Base-by-base conservation (phyloP, 345 rosid genomes). In the Xanthoceras sorbifolium region DNA sequence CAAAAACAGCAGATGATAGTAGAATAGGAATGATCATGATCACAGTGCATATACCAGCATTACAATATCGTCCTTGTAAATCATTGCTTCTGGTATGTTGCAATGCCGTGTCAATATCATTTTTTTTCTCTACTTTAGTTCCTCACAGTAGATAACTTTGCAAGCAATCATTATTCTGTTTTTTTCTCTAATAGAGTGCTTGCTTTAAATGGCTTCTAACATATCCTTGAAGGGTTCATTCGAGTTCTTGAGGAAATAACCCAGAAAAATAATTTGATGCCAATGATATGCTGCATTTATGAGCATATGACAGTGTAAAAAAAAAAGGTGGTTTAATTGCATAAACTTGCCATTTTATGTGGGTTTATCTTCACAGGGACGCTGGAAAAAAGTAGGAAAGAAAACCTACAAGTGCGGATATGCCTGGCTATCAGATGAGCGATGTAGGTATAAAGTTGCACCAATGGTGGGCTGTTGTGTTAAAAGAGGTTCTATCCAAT, bases 401-500 rank as follows among this genome's bases (percentile, higher is more conserved):
- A n/a, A n/a, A n/a, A n/a, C n/a, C n/a, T n/a, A 12, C 23, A 9
- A 42, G 8, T 15, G 42, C 54, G 50, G 76, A 63, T 54, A 63
- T 29, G 18, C 26, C 0, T 14, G 14, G 17, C 12, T 32, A 28
- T 78, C 2, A 1, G 71, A 78, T 78, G 78, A 78, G n/a, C n/a
- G 82, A 73, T 73, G 40, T 34, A 73, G 67, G 40, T n/a, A 42
- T 55, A 36, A 70, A 36, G 44, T 42, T 72, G 82, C 71, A 80
- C 76, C 79, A 81, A 75, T 77, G 73, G 64, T 72, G 72, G 80
- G 70, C 61, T 71, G 62, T 54, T 65, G 69, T 61, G 73, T 65
- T 65, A 22, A 55, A 57, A 42, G n/a, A 38, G 29, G 64, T 72
- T 65, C 48, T 52, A 82, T 76, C 84, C 83, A 31, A n/a, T n/a